Evolutionary conservation across 306 rosid genomes (phyloP), one percentile per base, ranked within the genome.

Genomic region (Clitoria ternatea): DNA sequence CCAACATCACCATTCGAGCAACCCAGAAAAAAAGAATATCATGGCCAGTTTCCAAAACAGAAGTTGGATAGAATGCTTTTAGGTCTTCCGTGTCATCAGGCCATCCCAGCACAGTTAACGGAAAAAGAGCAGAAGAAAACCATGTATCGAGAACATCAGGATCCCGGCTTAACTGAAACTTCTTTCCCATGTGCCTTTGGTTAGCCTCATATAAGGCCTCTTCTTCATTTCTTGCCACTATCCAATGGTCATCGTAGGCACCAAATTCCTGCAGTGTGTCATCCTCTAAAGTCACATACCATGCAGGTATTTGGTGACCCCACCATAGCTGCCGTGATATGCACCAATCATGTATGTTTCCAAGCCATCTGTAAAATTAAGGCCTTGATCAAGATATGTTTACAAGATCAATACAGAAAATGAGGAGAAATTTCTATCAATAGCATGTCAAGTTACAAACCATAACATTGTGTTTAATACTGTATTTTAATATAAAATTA

Each of bases 111-210:
- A 91, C 99, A 64, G 96, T 71, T 75, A 94, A 75, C 13, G 97
- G 97, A 74, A 94, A 89, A 56, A 94, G 88, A 66, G 96, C 99
- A 70, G 99, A 65, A 74, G 99, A 94, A 86, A 91, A 94, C 99
- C 99, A 94, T 10, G 99, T 91, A 79, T 94, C 99, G 36, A 91
- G 95, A 72, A 91, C 97, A 22, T 94, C 99, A n/a, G 97, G 97
- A 75, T 94, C 99, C 83, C 45, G 97, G 59, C 39, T 40, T 27
- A 94, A 66, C 24, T 61, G 78, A 65, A 91, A 87, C 75, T 81
- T 85, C 91, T 85, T 87, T 61, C 96, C 96, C 3, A 59, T 54
- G 73, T 83, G 87, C 56, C 20, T 83, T 61, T 45, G 62, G 62
- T 64, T 73, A 66, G 95, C 96, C 84, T 83, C 87, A 75, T 68